phyloP scores from a whole-genome alignment of 805 yeast genomes.

The Millerozyma acaciae region DNA sequence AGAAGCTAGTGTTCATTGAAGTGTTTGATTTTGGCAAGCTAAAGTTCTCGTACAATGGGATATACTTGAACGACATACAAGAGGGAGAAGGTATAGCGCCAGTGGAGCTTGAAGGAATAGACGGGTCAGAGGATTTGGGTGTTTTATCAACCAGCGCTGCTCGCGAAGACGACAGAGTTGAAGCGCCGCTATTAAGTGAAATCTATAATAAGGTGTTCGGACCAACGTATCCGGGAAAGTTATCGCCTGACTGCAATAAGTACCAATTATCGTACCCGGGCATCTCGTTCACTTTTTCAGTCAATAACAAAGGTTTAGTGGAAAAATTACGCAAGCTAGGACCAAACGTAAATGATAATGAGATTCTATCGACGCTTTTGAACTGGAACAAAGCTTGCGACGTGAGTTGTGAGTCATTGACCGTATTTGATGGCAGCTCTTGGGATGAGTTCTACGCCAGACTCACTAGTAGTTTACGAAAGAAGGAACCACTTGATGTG shows the following conservation, averaged over 20 bases:
- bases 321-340: constrained; percentile 8
- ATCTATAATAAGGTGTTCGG: constrained; percentile 58
- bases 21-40: constrained; percentile 17
- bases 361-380: constrained; percentile 22
- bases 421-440: constrained; percentile 38
- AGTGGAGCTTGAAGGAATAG: neutral
- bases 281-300: constrained; percentile 45
- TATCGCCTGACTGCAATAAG: constrained; percentile 17
- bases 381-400: constrained; percentile 33
- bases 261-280: constrained; percentile 57
- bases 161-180: constrained; percentile 1
- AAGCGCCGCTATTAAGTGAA: constrained; percentile 28
- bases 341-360: constrained; percentile 15
- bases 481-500: neutral
- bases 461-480: neutral
- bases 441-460: constrained; percentile 21
- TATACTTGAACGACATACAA: constrained; percentile 25
- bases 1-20: constrained; percentile 28
- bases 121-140: neutral
- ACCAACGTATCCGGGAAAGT: constrained; percentile 56
- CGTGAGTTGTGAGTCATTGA: constrained; percentile 34
- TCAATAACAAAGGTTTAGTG: constrained; percentile 17
- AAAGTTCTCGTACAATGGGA: constrained; percentile 29
- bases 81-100: constrained; percentile 1
- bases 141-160: neutral